Evolutionary conservation across 495 filamentous ascomycete species (phyloP), one percentile per base, ranked within the genome.

Genomic region (Clavariopsis aquatica): DNA sequence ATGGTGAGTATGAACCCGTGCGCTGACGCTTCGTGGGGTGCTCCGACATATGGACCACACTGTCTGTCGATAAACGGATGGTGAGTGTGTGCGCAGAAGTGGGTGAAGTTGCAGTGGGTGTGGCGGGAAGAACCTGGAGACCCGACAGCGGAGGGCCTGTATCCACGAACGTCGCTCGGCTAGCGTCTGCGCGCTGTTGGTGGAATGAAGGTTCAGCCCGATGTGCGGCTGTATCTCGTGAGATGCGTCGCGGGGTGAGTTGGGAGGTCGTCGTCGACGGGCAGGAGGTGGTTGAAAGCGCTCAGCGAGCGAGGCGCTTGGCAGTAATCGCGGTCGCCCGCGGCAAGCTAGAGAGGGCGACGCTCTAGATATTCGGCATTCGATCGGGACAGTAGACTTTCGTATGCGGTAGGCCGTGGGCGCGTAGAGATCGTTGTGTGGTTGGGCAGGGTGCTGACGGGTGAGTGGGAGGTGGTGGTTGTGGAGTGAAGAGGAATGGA

Each of bases 1-100:
- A 69, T 22, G 75, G 76, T 4, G 69, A 73, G 60, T 75, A 77
- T 29, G 72, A 75, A 23, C 73, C 72, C 19, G 66, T 57, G 66
- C 71, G 69, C 62, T 69, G 68, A 52, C 73, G 66, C 67, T 74
- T 73, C 27, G 60, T 22, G 34, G 54, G 52, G 56, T 62, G 72
- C 56, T 68, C 69, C 70, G 70, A 75, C 74, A 71, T 74, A 56
- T 24, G 62, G 68, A 56, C 70, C 36, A 55, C 51, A 27, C 23
- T 29, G 34, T 38, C 52, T 38, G 12, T 45, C 52, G 65, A n/a
- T n/a, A 45, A 29, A 60, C 17, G 26, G 47, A 49, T 23, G 17
- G n/a, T 19, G 49, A 51, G 19, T 19, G 52, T 9, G 51, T 57
- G 59, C 26, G 24, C 24, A 22, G 31, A 26, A 38, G 24, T 12